Evolutionary conservation across 352 stramenopile species (phyloP).

Genomic region (Hyaloperonospora brassicae): DNA sequence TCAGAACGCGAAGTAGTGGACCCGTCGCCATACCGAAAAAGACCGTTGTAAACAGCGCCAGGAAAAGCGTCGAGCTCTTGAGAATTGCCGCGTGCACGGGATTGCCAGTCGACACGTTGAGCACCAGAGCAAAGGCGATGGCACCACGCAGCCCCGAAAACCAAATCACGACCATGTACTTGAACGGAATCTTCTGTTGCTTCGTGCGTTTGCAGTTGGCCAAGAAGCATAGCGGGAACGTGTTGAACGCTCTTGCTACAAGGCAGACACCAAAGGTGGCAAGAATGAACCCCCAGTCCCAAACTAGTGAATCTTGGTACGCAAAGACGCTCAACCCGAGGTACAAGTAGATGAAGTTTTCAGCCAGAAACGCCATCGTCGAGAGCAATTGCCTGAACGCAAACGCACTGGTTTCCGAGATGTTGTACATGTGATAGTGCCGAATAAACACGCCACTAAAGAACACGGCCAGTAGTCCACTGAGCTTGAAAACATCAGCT

Average conservation of each 20-base stretch:
- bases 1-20: conserved; percentile 31
- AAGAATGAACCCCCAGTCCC: conserved; percentile 61
- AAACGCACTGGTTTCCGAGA: conserved; percentile 45
- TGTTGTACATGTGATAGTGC: conserved; percentile 71
- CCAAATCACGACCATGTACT: conserved; percentile 85
- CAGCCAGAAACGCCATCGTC: conserved; percentile 55
- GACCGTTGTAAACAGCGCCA: conserved; percentile 58
- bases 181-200: conserved; percentile 42
- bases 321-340: conserved; percentile 66
- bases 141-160: conserved; percentile 89
- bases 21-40: conserved; percentile 45
- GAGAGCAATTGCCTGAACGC: conserved; percentile 57
- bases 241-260: conserved; percentile 53
- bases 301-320: conserved; percentile 47
- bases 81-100: conserved; percentile 48
- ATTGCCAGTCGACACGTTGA: conserved; percentile 50
- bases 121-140: conserved; percentile 87
- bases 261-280: conserved; percentile 40
- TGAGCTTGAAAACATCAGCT: conserved; percentile 55
- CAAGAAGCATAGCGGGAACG: conserved; percentile 56
- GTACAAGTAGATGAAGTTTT: conserved; percentile 74
- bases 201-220: conserved; percentile 41
- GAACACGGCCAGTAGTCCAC: conserved; percentile 88
- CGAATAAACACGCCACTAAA: conserved; percentile 83
- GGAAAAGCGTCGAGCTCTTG: conserved; percentile 55